Conservation (phyloP, 2,329 filamentous ascomycete genomes). For the Exophiala lecanii-corni region DNA sequence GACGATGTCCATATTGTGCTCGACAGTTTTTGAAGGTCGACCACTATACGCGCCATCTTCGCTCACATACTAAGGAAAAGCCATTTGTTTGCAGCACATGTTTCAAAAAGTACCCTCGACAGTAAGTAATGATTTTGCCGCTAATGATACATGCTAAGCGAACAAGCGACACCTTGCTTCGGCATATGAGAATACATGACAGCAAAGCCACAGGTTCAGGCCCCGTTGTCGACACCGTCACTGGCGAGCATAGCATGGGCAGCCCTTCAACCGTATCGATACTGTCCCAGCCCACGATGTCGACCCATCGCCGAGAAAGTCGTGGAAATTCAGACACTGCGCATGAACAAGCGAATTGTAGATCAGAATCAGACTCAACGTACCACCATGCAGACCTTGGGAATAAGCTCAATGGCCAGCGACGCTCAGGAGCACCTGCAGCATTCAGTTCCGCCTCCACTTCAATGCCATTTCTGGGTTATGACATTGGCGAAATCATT, state of each 20-base stretch:
- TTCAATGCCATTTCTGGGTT: no score
- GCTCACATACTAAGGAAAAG: slow-evolving; percentile 32
- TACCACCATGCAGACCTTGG: no score
- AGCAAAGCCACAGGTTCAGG: not conserved
- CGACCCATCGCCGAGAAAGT: not conserved
- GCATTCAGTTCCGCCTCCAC: no score
- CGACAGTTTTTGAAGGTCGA: slow-evolving; percentile 29
- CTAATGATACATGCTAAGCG: not conserved
- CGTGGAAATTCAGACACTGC: not conserved
- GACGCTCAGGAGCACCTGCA: no score
- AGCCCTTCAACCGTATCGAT: not conserved
- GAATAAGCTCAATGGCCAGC: no score
- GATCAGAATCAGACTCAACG: not conserved
- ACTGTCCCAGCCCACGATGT: not conserved
- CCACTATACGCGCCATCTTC: slow-evolving; percentile 30
- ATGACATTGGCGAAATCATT: no score
- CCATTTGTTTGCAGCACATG: slow-evolving; percentile 29
- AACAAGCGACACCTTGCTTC: slow-evolving; percentile 12
- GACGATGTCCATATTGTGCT: slow-evolving; percentile 26
- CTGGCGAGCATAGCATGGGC: not conserved
- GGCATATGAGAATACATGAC: slow-evolving; percentile 11
- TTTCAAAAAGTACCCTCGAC: slow-evolving; percentile 27
- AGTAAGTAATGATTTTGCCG: slow-evolving; percentile 17
- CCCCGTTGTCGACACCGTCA: not conserved
- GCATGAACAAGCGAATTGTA: not conserved